A percentile compares a stretch with the other conserved stretches of the same genome.
Conservation (phyloP, 2,329 filamentous ascomycete genomes). For the Gnomoniopsis sp. region DNA sequence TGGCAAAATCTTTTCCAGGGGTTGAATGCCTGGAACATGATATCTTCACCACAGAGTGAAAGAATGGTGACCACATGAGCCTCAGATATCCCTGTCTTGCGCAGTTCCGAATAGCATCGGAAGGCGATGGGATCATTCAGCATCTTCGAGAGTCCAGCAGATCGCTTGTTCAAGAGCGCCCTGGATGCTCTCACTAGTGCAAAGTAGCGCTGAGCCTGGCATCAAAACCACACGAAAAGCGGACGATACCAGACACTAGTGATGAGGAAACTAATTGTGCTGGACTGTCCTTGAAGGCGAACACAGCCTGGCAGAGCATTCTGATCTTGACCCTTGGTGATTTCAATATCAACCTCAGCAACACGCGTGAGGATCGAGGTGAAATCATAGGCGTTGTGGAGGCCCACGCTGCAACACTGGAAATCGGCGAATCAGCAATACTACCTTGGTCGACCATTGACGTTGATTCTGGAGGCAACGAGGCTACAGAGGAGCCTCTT, state of each 20-base stretch:
- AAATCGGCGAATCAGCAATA: background rate
- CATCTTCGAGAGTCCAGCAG: background rate
- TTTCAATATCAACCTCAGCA: constrained; percentile 22
- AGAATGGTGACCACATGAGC: background rate
- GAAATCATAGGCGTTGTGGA: constrained; percentile 1
- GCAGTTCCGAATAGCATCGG: background rate
- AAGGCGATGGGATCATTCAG: background rate
- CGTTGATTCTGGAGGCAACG: constrained; percentile 19
- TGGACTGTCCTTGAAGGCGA: background rate
- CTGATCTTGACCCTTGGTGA: constrained; percentile 18
- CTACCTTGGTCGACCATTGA: constrained; percentile 22
- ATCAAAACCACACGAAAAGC: too few relatives aligned
- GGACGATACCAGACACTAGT: background rate
- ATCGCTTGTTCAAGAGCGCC: background rate
- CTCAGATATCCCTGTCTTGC: background rate
- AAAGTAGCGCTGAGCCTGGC: too few relatives aligned
- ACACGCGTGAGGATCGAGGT: constrained; percentile 16
- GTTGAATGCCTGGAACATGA: background rate
- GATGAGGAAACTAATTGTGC: background rate
- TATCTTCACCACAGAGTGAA: background rate
- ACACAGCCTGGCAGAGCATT: constrained; percentile 16
- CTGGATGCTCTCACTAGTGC: background rate
- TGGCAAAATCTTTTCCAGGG: background rate
- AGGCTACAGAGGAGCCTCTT: constrained; percentile 22
- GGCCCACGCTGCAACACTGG: background rate